Evolutionary conservation across 805 yeast genomes (phyloP), one percentile per base, ranked within the genome.

Genomic region (Torulaspora franciscae): DNA sequence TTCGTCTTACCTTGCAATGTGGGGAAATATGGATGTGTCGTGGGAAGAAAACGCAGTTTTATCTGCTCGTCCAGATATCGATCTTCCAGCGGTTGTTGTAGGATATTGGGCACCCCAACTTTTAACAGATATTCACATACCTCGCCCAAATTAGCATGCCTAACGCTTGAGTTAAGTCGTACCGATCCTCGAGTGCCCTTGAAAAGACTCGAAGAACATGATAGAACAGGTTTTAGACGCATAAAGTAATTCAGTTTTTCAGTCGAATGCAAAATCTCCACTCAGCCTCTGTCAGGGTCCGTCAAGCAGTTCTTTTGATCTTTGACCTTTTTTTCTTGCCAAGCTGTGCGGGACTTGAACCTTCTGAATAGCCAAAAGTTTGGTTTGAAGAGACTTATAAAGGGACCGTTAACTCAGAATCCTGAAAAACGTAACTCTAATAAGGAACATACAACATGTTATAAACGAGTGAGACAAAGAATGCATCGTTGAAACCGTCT

Each of bases 1-100:
- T 81, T 69, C 13, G 72, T 67, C 14, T 66, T 71, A 1, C 89
- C 87, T 40, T 73, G 72, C 23, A 83, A 62, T 9, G 66, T 64
- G 2, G 89, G 89, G 10, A 81, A 52, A 47, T 72, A 73, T 0
- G 79, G 72, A 38, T 71, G 72, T 36, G 76, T 73, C 1, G 73
- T 65, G 0, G 89, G 89, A 29, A 80, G 70, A 1, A 84, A 64
- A 11, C 85, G 62, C 19, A 84, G 66, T 6, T 70, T 59, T 1
- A 84, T 67, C 19, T 75, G 67, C 1, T 68, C 62, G 27, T 79
- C 72, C 7, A 83, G 47, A 7, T 68, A 54, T 3, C 62, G 62
- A 15, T 69, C 59, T 6, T 80, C 76, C 1, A 82, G 60, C 6
- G 77, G 61, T 19, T 60, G 58, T 14, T 67, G 66, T 6, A 83